phyloP scores from a whole-genome alignment of 495 filamentous ascomycete species.

The Aeminium ludgeri region DNA sequence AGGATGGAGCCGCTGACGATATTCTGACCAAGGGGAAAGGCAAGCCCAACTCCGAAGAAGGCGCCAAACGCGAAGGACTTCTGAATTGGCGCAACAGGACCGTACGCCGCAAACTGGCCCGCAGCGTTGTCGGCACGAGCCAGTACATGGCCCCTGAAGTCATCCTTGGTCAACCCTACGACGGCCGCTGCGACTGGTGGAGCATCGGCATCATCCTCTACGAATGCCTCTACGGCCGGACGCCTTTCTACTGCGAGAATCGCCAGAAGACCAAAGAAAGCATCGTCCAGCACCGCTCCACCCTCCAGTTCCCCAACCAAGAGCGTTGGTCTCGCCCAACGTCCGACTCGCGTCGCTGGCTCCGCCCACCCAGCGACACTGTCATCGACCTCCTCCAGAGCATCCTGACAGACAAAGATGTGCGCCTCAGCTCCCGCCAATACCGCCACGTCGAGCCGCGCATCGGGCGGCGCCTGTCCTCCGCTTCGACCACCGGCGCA shows the following conservation, averaged over 20 bases:
- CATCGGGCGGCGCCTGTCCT: slow-evolving; percentile 12
- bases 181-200: slow-evolving; percentile 93
- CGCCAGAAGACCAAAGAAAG: slow-evolving; percentile 37
- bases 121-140: slow-evolving; percentile 84
- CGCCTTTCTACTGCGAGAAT: slow-evolving; percentile 72
- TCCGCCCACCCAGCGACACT: slow-evolving; percentile 37
- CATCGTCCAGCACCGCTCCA: slow-evolving; percentile 27
- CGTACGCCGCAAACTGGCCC: slow-evolving; percentile 55
- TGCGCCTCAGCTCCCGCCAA: slow-evolving; percentile 52
- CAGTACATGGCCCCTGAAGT: slow-evolving; percentile 98
- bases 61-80: slow-evolving; percentile 33
- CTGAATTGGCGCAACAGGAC: slow-evolving; percentile 64
- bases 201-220: slow-evolving; percentile 84
- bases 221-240: slow-evolving; percentile 83
- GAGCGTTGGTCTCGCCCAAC: slow-evolving; percentile 23
- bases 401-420: slow-evolving; percentile 61
- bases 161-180: slow-evolving; percentile 64
- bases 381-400: slow-evolving; percentile 58
- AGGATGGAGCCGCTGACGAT: slow-evolving; percentile 32
- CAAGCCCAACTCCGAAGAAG: slow-evolving; percentile 8
- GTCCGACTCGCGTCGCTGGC: slow-evolving; percentile 28
- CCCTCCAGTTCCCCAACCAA: slow-evolving; percentile 41
- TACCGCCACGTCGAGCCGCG: slow-evolving; percentile 49
- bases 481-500: slow-evolving; percentile 6
- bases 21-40: slow-evolving; percentile 8